Base-by-base conservation (phyloP, 208 protist genomes). In the Crithidia fasciculata region DNA sequence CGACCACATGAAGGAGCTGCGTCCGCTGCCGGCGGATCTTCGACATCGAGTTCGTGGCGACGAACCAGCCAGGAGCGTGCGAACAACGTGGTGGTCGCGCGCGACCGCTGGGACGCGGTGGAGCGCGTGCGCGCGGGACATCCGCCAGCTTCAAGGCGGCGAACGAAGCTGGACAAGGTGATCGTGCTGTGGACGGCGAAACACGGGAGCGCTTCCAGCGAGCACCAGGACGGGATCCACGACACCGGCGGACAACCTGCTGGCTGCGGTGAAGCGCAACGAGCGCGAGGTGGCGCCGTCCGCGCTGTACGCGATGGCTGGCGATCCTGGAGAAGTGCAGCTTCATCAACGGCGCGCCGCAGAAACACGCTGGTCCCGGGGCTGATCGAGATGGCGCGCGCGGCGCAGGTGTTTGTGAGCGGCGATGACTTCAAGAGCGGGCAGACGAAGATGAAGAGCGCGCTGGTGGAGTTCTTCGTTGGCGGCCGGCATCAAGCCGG, bases 371-470 rank as follows among this genome's bases (percentile, higher is more conserved):
- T 99, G 59, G 98, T 99, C 59, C 87, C 96, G 10, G 99, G 96
- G 57, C 67, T 98, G 44, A 64, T 99, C 19, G 98, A 99, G 56
- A 90, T 99, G 13, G 98, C 98, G 40, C 63, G 88, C 56, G 70
- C 81, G 58, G 68, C 98, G 55, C 64, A 88, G 52, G 96, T 99
- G 8, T 96, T 96, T 55, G 93, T 99, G 66, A 97, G 87, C 68
- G 99, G 99, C 64, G 98, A 99, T 79, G 99, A 99, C 85, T 99
- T 99, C 93, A 99, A 99, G 89, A 96, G 93, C 52, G 99, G 99
- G 49, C 99, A 99, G 90, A 99, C 99, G n/a, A 99, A 99, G 84
- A 98, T 99, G 79, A 99, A 99, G 87, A 98, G 95, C 37, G 98
- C 99, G 3, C 78, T 99, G 56, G 92, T 98, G 39, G 98, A 99